These are phyloP conservation scores for Anaeromyces robustus DNA, from an alignment of 192 early-diverging fungal genomes.

Conservation along the genomic window DNA sequence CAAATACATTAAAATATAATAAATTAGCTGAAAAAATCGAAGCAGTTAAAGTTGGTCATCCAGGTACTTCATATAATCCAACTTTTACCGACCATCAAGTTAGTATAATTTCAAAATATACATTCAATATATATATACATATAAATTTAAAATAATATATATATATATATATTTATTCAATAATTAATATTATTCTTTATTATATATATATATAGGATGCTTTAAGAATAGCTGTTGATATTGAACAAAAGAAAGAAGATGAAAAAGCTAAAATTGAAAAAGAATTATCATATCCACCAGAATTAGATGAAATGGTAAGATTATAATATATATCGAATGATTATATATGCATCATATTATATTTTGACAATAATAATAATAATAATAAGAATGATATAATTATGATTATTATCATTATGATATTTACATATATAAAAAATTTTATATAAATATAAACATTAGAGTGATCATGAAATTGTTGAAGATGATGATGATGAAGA, in stretches of 20 bases:
- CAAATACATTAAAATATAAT: conserved; percentile 22
- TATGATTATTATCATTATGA: too few relatives aligned
- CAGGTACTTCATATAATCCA: conserved; percentile 87
- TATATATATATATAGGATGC: conserved; percentile 14
- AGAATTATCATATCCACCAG: conserved; percentile 23
- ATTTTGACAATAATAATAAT: too few relatives aligned
- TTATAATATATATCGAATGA: conserved; percentile 5
- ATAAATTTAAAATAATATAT: neutral
- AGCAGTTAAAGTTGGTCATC: conserved; percentile 58
- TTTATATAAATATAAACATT: too few relatives aligned
- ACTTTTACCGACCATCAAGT: conserved; percentile 59
- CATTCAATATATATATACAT: too few relatives aligned
- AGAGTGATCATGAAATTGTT: conserved; percentile 10
- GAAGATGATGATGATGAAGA: conserved; percentile 12
- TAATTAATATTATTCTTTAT: neutral
- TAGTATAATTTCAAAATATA: neutral
- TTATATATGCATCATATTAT: too few relatives aligned
- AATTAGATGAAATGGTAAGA: conserved; percentile 7
- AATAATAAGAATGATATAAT: too few relatives aligned
- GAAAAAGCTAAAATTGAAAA: conserved; percentile 15
- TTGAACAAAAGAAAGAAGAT: conserved; percentile 27
- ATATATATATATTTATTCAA: too few relatives aligned
- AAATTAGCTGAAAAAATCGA: conserved; percentile 23
- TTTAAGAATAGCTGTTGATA: conserved; percentile 35
- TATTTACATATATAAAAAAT: too few relatives aligned